Evolutionary conservation across 2,329 filamentous ascomycete species (phyloP).

Genomic region (Metarhizium brunneum): DNA sequence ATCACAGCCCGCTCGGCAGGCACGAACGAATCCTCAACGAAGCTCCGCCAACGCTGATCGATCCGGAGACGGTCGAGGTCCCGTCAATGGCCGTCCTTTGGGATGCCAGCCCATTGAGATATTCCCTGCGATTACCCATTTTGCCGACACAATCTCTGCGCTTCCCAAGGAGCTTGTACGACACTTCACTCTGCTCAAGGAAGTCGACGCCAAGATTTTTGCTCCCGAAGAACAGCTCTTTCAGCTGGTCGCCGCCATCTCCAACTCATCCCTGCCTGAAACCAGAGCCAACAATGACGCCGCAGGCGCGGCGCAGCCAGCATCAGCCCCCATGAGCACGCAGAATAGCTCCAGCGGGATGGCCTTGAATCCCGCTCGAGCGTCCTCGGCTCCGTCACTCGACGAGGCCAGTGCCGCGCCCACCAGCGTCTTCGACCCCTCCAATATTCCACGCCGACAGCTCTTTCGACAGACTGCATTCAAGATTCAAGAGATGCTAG

Average conservation of each 20-base stretch:
- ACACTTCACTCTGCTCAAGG: constrained; percentile 91
- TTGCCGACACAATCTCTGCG: constrained; percentile 85
- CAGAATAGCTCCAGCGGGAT: constrained; percentile 38
- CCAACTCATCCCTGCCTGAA: constrained; percentile 40
- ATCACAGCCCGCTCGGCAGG: constrained; percentile 55
- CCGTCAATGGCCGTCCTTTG: constrained; percentile 31
- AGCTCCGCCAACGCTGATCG: constrained; percentile 39
- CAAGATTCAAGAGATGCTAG: constrained; percentile 75
- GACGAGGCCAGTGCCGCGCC: constrained; percentile 29
- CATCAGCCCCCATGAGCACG: constrained; percentile 38
- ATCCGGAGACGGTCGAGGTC: constrained; percentile 33
- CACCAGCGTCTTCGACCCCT: constrained; percentile 39
- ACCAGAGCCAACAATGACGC: constrained; percentile 34
- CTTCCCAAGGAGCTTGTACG: constrained; percentile 91
- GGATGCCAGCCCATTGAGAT: constrained; percentile 55
- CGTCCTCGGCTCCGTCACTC: constrained; percentile 26
- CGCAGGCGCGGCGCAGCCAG: constrained; percentile 30
- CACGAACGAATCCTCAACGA: constrained; percentile 54
- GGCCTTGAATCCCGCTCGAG: constrained; percentile 24
- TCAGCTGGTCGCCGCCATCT: constrained; percentile 59
- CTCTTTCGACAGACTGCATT: constrained; percentile 70
- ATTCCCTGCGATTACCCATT: constrained; percentile 60
- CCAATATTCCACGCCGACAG: constrained; percentile 57
- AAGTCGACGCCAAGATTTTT: constrained; percentile 95
- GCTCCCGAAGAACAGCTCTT: constrained; percentile 76